These are phyloP conservation scores for Arabidopsis hybrid DNA, from an alignment of 441 rosid species.

Conservation along the genomic window DNA sequence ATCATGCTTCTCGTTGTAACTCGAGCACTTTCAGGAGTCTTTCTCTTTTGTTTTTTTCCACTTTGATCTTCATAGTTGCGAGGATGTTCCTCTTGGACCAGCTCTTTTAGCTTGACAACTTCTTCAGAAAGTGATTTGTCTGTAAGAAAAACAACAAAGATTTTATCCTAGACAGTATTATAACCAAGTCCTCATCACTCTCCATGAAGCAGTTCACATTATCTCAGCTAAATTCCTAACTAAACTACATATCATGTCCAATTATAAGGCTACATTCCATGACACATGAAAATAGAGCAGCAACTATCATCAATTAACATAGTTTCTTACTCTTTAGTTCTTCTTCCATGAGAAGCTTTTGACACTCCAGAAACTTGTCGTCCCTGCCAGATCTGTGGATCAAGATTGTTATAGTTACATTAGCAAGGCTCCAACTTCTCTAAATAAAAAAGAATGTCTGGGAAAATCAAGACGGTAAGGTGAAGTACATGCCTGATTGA, in stretches of 20 bases:
- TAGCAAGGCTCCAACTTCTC: slow-evolving; percentile 17
- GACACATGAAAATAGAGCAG: slow-evolving; percentile 17
- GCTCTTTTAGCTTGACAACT: slow-evolving; percentile 65
- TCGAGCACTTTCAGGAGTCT: slow-evolving; percentile 51
- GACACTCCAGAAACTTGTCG: slow-evolving; percentile 56
- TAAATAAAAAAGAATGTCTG: not conserved
- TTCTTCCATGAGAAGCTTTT: slow-evolving; percentile 72
- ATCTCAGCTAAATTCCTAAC: slow-evolving; percentile 20
- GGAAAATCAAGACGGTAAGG: not conserved
- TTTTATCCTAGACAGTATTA: no score
- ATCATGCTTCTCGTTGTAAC: slow-evolving; percentile 45
- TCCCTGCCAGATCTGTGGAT: slow-evolving; percentile 62
- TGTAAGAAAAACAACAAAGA: slow-evolving; percentile 40
- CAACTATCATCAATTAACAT: not conserved
- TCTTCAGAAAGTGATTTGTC: slow-evolving; percentile 69
- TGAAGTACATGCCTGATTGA: slow-evolving; percentile 57
- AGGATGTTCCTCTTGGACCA: slow-evolving; percentile 49
- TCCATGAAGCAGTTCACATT: slow-evolving; percentile 8
- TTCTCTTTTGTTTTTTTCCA: slow-evolving; percentile 31
- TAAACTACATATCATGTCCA: not conserved
- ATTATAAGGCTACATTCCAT: slow-evolving; percentile 3
- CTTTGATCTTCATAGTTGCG: slow-evolving; percentile 37
- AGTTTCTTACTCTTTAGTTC: slow-evolving; percentile 74
- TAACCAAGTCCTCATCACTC: not conserved
- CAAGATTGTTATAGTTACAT: slow-evolving; percentile 8